Evolutionary conservation across 192 early-diverging fungal species (phyloP), one percentile per base, ranked within the genome.

Genomic region (Coemansia sp.): DNA sequence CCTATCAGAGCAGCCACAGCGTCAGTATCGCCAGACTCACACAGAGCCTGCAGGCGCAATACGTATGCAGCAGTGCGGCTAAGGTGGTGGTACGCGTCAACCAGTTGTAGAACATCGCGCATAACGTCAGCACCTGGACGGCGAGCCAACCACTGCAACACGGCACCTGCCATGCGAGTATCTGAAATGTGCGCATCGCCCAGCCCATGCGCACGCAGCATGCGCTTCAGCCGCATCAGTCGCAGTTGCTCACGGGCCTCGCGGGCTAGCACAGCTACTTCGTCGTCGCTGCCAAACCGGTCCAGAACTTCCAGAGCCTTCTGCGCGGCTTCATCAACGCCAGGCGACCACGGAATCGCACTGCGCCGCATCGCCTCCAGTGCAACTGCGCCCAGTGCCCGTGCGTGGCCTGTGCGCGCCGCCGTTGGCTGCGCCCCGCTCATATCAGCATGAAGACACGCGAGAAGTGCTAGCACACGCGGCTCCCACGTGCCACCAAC

Each of bases 321-420:
- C 2, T n/a, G 39, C 24, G 87, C 84, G 2, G 76, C 71, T 11
- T 65, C 37, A 23, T 84, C 86, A n/a, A 87, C 50, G 12, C 62
- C 71, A 0, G 63, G 35, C 5, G 84, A 80, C 90, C 90, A 91
- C 4, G 89, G 89, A 27, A 92, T 78, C 1, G 77, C 75, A 23
- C 85, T 85, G 43, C 85, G 73, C 53, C 85, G 75, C 84, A 90
- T 88, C 10, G 86, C 59, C 35, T 89, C 89, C 25, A 91, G 63
- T n/a, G 83, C 54, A 10, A 89, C 53, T 29, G 53, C 47, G 8
- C 59, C 47, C n/a, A 61, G 43, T 5, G 59, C 47, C 24, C 47
- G 49, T 2, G 47, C 59, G n/a, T 61, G 59, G 5, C 39, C 59
- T 11, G 47, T 49, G 10, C 59, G 47, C 23, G 41, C 14, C n/a